These are phyloP conservation scores for Lentinula lateritia DNA, from an alignment of 768 basidiomycete genomes.

Conservation along the genomic window DNA sequence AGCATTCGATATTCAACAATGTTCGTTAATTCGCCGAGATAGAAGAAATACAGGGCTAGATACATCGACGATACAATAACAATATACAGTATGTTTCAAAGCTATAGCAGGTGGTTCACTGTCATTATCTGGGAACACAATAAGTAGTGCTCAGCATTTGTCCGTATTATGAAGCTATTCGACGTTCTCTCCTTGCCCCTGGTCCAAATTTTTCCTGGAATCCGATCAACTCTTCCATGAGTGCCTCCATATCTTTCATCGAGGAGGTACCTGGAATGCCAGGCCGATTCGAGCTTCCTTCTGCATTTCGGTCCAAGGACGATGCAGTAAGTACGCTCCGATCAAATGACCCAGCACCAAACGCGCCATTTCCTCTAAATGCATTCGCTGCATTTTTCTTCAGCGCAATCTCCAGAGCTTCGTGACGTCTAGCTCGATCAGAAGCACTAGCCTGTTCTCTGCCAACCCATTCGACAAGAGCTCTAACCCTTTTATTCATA, in stretches of 20 bases:
- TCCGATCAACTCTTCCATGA: constrained; percentile 83
- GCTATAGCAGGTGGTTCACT: neutral
- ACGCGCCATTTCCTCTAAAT: constrained; percentile 22
- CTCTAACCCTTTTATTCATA: constrained; percentile 92
- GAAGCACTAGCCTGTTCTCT: constrained; percentile 75
- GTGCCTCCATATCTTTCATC: constrained; percentile 84
- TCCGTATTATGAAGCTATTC: constrained; percentile 24
- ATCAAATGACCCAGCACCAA: constrained; percentile 4
- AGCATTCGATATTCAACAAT: neutral
- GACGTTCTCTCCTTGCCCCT: constrained; percentile 45
- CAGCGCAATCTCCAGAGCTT: constrained; percentile 59
- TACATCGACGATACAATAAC: neutral
- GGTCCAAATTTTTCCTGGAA: constrained; percentile 86
- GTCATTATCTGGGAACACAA: neutral
- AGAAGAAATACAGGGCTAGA: neutral
- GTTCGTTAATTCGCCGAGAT: neutral
- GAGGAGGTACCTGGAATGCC: constrained; percentile 6
- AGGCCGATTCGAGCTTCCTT: neutral
- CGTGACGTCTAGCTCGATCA: constrained; percentile 64
- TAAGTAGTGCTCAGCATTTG: neutral
- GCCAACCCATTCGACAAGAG: constrained; percentile 91
- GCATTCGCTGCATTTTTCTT: constrained; percentile 19
- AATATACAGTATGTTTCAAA: neutral
- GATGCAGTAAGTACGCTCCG: neutral
- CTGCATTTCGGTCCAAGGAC: neutral